Conservation (phyloP, 495 filamentous ascomycete genomes). For the Hypoxylon perforatum region DNA sequence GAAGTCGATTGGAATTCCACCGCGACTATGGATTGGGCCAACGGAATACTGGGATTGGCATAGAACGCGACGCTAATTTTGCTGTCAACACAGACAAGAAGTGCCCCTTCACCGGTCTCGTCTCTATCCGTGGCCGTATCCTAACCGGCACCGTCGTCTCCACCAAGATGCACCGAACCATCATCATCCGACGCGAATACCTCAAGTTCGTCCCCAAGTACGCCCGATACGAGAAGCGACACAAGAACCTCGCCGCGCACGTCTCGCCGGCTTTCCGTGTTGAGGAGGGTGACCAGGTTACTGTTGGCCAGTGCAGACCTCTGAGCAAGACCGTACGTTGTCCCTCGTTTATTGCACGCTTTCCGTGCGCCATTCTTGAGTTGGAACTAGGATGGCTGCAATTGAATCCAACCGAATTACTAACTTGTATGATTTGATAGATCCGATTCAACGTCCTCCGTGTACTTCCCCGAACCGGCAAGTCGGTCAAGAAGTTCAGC, state of each 20-base stretch:
- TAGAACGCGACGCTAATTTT: slow-evolving; percentile 32
- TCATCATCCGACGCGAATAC: slow-evolving; percentile 99
- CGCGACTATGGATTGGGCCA: not conserved
- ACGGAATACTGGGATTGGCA: slow-evolving; percentile 1
- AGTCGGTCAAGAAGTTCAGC: slow-evolving; percentile 95
- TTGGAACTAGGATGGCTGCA: not conserved
- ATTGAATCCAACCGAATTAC: slow-evolving; percentile 24
- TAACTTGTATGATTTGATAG: slow-evolving; percentile 57
- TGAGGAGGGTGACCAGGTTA: slow-evolving; percentile 98
- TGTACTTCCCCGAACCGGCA: slow-evolving; percentile 94
- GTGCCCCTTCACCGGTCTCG: slow-evolving; percentile 98
- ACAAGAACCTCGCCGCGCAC: slow-evolving; percentile 99
- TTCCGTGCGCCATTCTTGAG: not conserved
- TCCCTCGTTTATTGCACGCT: not conserved
- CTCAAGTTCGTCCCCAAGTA: slow-evolving; percentile 99
- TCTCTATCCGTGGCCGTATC: slow-evolving; percentile 99
- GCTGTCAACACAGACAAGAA: slow-evolving; percentile 86
- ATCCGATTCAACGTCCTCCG: slow-evolving; percentile 99
- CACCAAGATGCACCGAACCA: slow-evolving; percentile 99
- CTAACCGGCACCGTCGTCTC: slow-evolving; percentile 97
- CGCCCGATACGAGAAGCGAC: slow-evolving; percentile 98
- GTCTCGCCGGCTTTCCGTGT: slow-evolving; percentile 99
- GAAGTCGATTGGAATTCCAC: not conserved
- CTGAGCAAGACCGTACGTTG: slow-evolving; percentile 95
- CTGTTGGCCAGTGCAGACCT: slow-evolving; percentile 98